A percentile compares a stretch with the other conserved stretches of the same genome.
Evolutionary conservation across 495 filamentous ascomycete genomes (phyloP).

Genomic region (Glutinoglossum americanum): DNA sequence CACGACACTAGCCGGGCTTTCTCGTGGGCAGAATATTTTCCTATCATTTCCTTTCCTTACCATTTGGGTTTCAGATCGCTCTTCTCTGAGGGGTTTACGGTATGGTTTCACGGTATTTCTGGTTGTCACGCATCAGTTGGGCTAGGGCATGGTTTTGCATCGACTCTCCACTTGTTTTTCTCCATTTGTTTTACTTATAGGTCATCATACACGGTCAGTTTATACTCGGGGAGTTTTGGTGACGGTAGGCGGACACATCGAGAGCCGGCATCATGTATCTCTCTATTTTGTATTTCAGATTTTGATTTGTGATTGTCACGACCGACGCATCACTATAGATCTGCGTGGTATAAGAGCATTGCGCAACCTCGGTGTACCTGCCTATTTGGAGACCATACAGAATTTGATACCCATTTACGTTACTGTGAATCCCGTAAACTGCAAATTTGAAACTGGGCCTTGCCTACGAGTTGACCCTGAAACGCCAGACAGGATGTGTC

Average conservation of each 20-base stretch:
- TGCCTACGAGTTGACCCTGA: not conserved
- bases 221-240: not conserved
- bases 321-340: not conserved
- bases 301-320: not conserved
- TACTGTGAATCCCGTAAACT: not conserved
- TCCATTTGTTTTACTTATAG: not conserved
- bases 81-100: not conserved
- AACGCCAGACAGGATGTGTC: not conserved
- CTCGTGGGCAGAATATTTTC: not conserved
- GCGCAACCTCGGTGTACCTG: not conserved
- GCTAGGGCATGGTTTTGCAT: constrained; percentile 1
- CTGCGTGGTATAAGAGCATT: not conserved
- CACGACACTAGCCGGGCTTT: not conserved
- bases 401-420: constrained; percentile 1
- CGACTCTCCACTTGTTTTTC: not conserved
- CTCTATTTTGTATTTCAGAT: not conserved
- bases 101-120: not conserved
- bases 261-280: constrained; percentile 1
- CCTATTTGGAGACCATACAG: not conserved
- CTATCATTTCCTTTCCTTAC: not conserved
- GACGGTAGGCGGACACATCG: not conserved
- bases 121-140: not conserved
- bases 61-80: not conserved
- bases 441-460: not conserved
- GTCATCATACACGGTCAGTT: constrained; percentile 2